Conservation (phyloP, 345 rosid genomes). For the Streptanthus diversifolius region DNA sequence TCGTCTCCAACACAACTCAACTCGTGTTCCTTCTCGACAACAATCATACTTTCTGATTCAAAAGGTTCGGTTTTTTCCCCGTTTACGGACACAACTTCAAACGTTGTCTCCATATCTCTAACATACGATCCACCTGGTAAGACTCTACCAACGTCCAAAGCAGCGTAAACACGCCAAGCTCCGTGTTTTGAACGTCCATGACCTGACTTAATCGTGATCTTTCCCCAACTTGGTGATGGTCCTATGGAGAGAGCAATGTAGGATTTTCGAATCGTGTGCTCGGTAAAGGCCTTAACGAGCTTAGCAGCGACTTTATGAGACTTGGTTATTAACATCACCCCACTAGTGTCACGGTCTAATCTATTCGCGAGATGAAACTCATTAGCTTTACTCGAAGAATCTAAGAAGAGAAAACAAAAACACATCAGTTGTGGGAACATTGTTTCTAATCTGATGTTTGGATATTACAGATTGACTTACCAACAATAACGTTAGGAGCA, state of each 20-base stretch:
- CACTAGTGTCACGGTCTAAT: slow-evolving; percentile 91
- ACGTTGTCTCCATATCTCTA: slow-evolving; percentile 81
- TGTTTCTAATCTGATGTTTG: not conserved
- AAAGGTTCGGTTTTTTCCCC: slow-evolving; percentile 29
- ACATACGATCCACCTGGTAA: slow-evolving; percentile 85
- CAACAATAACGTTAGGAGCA: slow-evolving; percentile 38
- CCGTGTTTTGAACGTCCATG: slow-evolving; percentile 94
- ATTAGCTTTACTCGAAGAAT: not conserved
- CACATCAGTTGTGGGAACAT: not conserved
- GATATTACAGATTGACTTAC: slow-evolving; percentile 12
- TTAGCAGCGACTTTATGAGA: slow-evolving; percentile 75
- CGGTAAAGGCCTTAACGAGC: slow-evolving; percentile 81
- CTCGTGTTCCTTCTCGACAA: slow-evolving; percentile 47
- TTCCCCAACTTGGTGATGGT: slow-evolving; percentile 58
- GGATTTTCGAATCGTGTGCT: slow-evolving; percentile 65
- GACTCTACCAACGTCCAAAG: slow-evolving; percentile 59
- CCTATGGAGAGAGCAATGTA: slow-evolving; percentile 76
- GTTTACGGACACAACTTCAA: slow-evolving; percentile 64
- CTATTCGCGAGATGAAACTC: slow-evolving; percentile 88
- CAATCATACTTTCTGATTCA: slow-evolving; percentile 26
- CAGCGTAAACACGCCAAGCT: slow-evolving; percentile 86
- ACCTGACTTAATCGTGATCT: slow-evolving; percentile 67
- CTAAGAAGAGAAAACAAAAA: not conserved
- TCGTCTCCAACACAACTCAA: slow-evolving; percentile 21
- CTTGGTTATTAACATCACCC: slow-evolving; percentile 81